These are phyloP conservation scores for Coemansia furcata DNA, from an alignment of 192 early-diverging fungal genomes.

Conservation along the genomic window DNA sequence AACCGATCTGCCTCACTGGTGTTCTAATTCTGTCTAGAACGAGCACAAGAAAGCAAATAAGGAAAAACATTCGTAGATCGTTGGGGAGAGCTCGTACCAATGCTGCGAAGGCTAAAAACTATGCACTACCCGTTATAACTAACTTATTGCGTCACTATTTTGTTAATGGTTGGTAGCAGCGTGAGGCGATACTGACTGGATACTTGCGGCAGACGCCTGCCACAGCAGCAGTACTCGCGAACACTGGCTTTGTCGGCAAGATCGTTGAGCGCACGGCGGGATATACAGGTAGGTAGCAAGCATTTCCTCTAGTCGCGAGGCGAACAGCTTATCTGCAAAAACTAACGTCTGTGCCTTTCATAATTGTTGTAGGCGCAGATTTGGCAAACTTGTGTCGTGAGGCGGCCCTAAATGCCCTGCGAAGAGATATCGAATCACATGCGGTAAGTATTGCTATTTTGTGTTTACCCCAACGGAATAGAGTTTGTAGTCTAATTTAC, in stretches of 20 bases:
- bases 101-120: background rate
- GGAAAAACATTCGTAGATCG: background rate
- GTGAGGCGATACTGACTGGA: conserved; percentile 58
- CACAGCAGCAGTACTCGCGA: conserved; percentile 44
- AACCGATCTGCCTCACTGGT: background rate
- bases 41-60: background rate
- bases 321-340: background rate
- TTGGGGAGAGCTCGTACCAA: background rate
- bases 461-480: background rate
- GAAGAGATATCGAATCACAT: conserved; percentile 56
- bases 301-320: background rate
- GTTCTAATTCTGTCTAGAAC: conserved; percentile 6
- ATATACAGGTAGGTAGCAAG: conserved; percentile 32
- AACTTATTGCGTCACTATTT: background rate
- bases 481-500: background rate
- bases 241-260: conserved; percentile 18
- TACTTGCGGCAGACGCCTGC: conserved; percentile 57
- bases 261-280: conserved; percentile 57
- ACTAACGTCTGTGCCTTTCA: no score
- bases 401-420: conserved; percentile 67
- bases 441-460: conserved; percentile 47
- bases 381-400: conserved; percentile 82
- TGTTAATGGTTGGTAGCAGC: conserved; percentile 45
- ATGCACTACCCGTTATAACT: background rate
- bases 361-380: conserved; percentile 63